Conservation (phyloP, 129 eudicot genomes). For the Oenanthe sinensis region DNA sequence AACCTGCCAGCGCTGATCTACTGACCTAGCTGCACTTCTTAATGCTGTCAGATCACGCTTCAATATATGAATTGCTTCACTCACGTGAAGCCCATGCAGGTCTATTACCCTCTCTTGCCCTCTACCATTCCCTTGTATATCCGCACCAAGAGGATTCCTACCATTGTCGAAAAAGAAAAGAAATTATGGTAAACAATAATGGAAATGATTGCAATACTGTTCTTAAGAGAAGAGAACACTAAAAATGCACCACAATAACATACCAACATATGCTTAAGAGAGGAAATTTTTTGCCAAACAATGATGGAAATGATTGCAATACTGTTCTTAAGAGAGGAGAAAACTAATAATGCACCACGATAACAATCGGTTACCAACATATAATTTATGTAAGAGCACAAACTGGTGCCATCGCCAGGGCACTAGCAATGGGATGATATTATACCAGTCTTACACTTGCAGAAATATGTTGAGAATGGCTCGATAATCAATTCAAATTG, state of each 20-base stretch:
- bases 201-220: neutral
- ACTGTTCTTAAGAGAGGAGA: neutral
- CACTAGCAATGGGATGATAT: neutral
- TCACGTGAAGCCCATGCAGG: conserved; percentile 78
- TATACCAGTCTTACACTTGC: neutral
- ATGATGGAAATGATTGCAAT: neutral
- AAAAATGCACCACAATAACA: neutral
- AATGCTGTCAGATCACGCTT: conserved; percentile 59
- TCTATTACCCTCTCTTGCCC: conserved; percentile 72
- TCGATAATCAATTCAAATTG: neutral
- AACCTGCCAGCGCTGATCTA: conserved; percentile 63
- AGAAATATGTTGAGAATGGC: neutral
- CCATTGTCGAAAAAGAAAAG: neutral
- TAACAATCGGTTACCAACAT: neutral
- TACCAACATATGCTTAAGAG: neutral
- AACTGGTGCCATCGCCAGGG: neutral
- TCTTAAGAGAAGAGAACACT: neutral
- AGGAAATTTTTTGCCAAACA: neutral
- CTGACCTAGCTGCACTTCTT: conserved; percentile 70
- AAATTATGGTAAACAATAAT: neutral
- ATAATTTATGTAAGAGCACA: neutral
- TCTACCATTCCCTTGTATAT: conserved; percentile 48
- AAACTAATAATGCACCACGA: neutral
- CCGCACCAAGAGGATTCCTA: conserved; percentile 58
- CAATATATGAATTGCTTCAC: conserved; percentile 73